These are phyloP conservation scores for Dactylellina drechsleri DNA, from an alignment of 2,329 filamentous ascomycete genomes.

Conservation along the genomic window DNA sequence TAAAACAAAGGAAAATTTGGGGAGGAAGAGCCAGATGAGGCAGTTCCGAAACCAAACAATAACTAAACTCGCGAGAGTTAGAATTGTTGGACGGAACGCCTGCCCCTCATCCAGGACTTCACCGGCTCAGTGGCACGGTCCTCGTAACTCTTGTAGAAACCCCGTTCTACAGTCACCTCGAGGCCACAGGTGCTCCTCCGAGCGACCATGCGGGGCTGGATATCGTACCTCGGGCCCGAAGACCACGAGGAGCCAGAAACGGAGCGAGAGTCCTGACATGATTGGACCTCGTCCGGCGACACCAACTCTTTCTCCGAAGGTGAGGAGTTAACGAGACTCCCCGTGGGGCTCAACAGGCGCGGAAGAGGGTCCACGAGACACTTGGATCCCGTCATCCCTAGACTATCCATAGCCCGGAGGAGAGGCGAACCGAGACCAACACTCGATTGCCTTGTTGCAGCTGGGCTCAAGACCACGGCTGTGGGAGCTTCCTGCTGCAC, in stretches of 20 bases:
- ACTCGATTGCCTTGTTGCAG: constrained; percentile 17
- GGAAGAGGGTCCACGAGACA: constrained; percentile 7
- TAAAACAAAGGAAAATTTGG: constrained; percentile 31
- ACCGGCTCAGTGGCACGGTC: constrained; percentile 41
- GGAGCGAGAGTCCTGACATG: constrained; percentile 18
- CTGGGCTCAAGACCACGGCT: constrained; percentile 30
- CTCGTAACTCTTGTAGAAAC: constrained; percentile 53
- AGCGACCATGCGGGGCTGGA: constrained; percentile 40
- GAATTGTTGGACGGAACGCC: constrained; percentile 43
- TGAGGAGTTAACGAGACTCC: constrained; percentile 43
- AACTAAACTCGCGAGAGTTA: background rate
- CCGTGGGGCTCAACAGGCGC: constrained; percentile 17
- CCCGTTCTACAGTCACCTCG: constrained; percentile 44
- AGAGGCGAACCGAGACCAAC: constrained; percentile 5
- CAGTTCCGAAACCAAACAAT: constrained; percentile 8
- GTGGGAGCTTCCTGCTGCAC: constrained; percentile 30
- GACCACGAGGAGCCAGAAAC: constrained; percentile 31
- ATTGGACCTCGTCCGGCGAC: constrained; percentile 30
- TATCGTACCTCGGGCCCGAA: constrained; percentile 47
- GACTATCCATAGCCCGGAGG: constrained; percentile 6
- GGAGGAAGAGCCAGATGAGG: constrained; percentile 40
- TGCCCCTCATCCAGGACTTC: constrained; percentile 52
- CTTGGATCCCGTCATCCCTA: background rate
- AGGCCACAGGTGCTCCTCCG: constrained; percentile 48
- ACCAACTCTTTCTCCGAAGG: constrained; percentile 17